phyloP scores from a whole-genome alignment of 768 basidiomycete genomes.

The Lentinula aciculospora region DNA sequence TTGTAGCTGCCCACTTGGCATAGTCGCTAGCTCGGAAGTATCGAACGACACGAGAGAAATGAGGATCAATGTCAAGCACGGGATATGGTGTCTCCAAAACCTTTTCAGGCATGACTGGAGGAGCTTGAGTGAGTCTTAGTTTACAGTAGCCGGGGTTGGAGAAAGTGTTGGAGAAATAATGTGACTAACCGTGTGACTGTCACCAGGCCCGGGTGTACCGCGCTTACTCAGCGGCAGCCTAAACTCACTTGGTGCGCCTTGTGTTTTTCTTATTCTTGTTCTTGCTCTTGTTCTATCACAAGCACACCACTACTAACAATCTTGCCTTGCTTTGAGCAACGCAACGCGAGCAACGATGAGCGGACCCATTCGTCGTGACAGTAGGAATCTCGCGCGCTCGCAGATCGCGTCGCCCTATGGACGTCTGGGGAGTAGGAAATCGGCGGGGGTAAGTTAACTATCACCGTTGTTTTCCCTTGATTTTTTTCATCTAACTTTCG shows the following conservation, averaged over 20 bases:
- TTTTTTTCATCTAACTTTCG: conserved; percentile 6
- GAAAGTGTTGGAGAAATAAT: neutral
- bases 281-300: neutral
- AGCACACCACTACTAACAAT: too few relatives aligned
- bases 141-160: too few relatives aligned
- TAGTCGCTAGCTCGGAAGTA: conserved; percentile 90
- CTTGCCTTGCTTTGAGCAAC: neutral
- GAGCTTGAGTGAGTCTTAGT: too few relatives aligned
- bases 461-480: neutral
- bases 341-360: conserved; percentile 35
- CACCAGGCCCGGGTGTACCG: neutral
- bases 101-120: conserved; percentile 42
- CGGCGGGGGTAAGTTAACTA: conserved; percentile 34
- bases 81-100: conserved; percentile 66
- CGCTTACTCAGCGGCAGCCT: neutral
- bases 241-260: neutral
- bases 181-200: neutral
- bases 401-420: conserved; percentile 52
- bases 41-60: conserved; percentile 78
- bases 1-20: conserved; percentile 73
- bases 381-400: conserved; percentile 30
- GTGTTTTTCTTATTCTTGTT: neutral
- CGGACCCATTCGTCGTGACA: conserved; percentile 44
- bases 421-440: conserved; percentile 39
- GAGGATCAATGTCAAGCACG: conserved; percentile 92